Conservation (phyloP, 2,329 filamentous ascomycete species). For the Phialemoniopsis sp. region DNA sequence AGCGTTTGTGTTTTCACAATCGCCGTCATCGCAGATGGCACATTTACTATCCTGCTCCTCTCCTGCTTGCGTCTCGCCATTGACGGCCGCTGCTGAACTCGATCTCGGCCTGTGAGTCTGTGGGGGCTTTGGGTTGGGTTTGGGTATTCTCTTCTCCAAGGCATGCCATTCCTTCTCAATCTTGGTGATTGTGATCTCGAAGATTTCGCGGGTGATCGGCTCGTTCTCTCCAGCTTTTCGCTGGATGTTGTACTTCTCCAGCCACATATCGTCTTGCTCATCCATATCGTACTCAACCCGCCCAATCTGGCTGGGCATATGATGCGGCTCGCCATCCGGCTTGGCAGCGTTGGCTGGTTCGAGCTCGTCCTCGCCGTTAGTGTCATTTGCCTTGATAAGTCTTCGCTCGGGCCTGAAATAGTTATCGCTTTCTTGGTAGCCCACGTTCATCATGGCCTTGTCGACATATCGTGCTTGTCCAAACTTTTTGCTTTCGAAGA, state of each 20-base stretch:
- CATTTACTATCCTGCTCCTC: constrained; percentile 98
- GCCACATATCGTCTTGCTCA: constrained; percentile 96
- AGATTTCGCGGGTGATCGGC: constrained; percentile 84
- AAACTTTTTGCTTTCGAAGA: constrained; percentile 80
- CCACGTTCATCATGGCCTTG: constrained; percentile 91
- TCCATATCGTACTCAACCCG: constrained; percentile 99
- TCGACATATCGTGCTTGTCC: constrained; percentile 91
- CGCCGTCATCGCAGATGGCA: constrained; percentile 97
- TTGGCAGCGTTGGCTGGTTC: constrained; percentile 41
- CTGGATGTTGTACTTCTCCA: constrained; percentile 76
- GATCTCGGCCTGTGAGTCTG: constrained; percentile 91
- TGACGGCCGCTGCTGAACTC: constrained; percentile 90
- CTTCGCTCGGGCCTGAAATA: constrained; percentile 74
- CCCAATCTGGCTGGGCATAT: constrained; percentile 54
- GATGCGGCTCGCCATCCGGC: constrained; percentile 52
- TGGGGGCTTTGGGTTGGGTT: constrained; percentile 92
- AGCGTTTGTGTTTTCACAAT: constrained; percentile 98
- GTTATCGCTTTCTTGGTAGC: constrained; percentile 91
- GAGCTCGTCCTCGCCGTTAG: constrained; percentile 54
- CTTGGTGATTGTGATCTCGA: constrained; percentile 97
- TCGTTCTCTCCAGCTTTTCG: constrained; percentile 73
- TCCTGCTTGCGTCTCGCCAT: constrained; percentile 77
- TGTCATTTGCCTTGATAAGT: constrained; percentile 61
- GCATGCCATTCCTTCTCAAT: constrained; percentile 99
- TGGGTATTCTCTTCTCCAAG: constrained; percentile 92